Base-by-base conservation (phyloP, 2,329 filamentous ascomycete genomes). In the Arthroderma sp. region DNA sequence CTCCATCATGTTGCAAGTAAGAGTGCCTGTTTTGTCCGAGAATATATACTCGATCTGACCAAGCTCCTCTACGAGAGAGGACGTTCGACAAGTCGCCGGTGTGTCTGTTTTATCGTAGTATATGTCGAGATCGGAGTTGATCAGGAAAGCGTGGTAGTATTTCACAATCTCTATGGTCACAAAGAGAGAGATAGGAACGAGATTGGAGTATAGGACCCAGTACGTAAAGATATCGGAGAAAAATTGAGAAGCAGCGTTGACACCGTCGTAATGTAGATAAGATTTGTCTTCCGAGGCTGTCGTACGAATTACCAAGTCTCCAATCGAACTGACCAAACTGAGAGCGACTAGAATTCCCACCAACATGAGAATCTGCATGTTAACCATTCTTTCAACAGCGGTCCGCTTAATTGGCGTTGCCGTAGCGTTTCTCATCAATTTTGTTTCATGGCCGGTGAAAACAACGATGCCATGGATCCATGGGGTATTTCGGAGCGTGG, bases 1-100 rank as follows among this genome's bases (percentile, higher is more conserved):
- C 63, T 96, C 89, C 91, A 98, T 96, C 74, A 86, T 81, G 60
- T 96, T 96, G 67, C 88, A 94, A n/a, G 89, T 96, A 57, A 96
- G 70, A 3, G 89, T 96, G 37, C 89, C 89, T 1, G 89, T 96
- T 70, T 96, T 96, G 70, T 96, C 89, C 0, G 87, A 95, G 63
- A 98, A 98, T 51, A 98, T 91, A 58, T 93, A 98, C 59, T 96
- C 91, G 38, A 98, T 93, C 75, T 96, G 94, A 45, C 91, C 91
- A 38, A 98, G 69, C 59, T 98, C 93, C 66, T 98, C 91, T 7
- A 98, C 91, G 59, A 98, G 71, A 53, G 88, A 95, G 2, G 89
- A 96, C 0, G 91, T 98, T 56, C 91, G 79, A 65, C 91, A 98
- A 52, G 91, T 94, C 4, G 91, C 88, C 8, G 91, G 87, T 0